phyloP scores from a whole-genome alignment of 345 rosid genomes.

The Populus davidiana region DNA sequence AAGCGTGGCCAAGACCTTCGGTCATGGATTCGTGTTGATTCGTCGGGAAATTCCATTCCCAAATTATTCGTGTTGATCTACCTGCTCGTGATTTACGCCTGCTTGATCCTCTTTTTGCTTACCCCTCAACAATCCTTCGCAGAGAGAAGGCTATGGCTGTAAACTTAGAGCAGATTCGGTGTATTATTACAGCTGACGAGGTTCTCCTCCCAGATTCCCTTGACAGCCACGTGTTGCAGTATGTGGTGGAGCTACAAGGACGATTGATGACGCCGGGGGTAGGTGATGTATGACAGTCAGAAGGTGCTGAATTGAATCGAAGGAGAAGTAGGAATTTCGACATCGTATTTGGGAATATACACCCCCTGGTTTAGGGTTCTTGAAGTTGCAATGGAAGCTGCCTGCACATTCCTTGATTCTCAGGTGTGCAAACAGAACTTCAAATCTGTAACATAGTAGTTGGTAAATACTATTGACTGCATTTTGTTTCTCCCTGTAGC shows the following conservation, averaged over 20 bases:
- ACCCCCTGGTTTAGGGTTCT: constrained; percentile 91
- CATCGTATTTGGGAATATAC: constrained; percentile 48
- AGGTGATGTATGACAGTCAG: constrained; percentile 74
- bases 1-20: constrained; percentile 70
- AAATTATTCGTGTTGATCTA: constrained; percentile 82
- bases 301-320: constrained; percentile 44
- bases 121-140: constrained; percentile 93
- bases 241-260: constrained; percentile 90
- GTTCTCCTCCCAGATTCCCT: constrained; percentile 92
- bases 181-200: constrained; percentile 93
- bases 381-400: constrained; percentile 93
- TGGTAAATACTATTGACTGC: neutral
- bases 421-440: constrained; percentile 56
- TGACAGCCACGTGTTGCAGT: constrained; percentile 86
- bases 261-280: constrained; percentile 57
- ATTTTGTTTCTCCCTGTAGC: neutral
- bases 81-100: constrained; percentile 94
- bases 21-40: constrained; percentile 93
- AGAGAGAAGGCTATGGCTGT: constrained; percentile 97
- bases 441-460: neutral
- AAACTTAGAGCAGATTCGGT: constrained; percentile 92
- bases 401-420: constrained; percentile 94
- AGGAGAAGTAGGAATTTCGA: constrained; percentile 71
- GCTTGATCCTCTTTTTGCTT: constrained; percentile 90
- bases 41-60: constrained; percentile 60